Base-by-base conservation (phyloP, 495 filamentous ascomycete species). In the Schizothecium vesticola region DNA sequence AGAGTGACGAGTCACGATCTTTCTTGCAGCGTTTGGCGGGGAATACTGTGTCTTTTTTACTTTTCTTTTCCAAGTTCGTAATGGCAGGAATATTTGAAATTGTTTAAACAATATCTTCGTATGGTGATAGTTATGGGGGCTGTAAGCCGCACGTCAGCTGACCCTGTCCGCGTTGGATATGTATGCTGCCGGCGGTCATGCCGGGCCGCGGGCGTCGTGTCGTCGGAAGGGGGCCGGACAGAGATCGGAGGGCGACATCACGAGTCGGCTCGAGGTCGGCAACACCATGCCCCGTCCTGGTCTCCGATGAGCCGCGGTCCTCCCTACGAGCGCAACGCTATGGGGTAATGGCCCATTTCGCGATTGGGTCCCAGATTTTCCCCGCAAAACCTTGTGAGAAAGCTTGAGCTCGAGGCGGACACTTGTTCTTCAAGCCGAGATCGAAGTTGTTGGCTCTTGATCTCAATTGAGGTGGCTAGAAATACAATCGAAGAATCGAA, bases 311-410 rank as follows among this genome's bases (percentile, higher is more conserved):
- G 43, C 43, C 43, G 43, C 43, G 43, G 43, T 51, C 43, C 36
- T 51, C 43, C 43, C 43, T 51, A 19, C 12, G 43, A 51, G 3
- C 43, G 2, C 16, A n/a, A n/a, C n/a, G 16, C 8, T n/a, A 51
- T 51, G 43, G 43, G 43, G 43, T 51, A 51, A 51, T 51, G 6
- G 16, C 2, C 6, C 16, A 7, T n/a, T 9, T 51, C 11, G 43
- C 16, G 16, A 51, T 51, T 51, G 43, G 43, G 1, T n/a, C 43
- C 16, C 43, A n/a, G 43, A 3, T 21, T 51, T 66, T 59, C 68
- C 68, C 68, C 63, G 68, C 67, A 69, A 69, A 66, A 69, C 19
- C 43, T 23, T 33, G 61, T 36, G 13, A 57, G 63, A 63, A 31
- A 25, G 59, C 26, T 66, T 36, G 63, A 23, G 23, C 29, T 64